phyloP scores from a whole-genome alignment of 331 rosid genomes.

The Quercus tomentella region DNA sequence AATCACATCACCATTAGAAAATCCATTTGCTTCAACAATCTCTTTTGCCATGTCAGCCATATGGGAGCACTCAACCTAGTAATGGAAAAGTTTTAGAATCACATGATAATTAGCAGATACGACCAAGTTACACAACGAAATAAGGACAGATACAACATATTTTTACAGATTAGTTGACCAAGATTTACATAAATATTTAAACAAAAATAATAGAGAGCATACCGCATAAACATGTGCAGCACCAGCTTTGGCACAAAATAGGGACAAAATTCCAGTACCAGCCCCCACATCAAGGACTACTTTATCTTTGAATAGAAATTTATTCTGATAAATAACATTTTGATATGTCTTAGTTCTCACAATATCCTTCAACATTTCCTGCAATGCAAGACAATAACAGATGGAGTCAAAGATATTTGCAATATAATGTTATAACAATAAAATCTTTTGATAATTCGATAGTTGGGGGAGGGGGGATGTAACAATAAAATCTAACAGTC shows the following conservation, averaged over 20 bases:
- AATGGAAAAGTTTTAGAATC: not conserved
- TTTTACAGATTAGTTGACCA: not conserved
- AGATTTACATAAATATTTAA: not conserved
- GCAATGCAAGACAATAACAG: slow-evolving; percentile 21
- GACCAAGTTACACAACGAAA: not conserved
- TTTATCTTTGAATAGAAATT: slow-evolving; percentile 75
- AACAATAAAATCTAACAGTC: not conserved
- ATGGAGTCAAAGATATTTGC: not conserved
- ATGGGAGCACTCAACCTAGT: slow-evolving; percentile 94
- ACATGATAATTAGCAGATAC: not conserved
- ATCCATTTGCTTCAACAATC: slow-evolving; percentile 86
- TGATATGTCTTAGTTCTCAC: slow-evolving; percentile 95
- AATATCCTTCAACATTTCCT: slow-evolving; percentile 98
- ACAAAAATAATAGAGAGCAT: slow-evolving; percentile 15
- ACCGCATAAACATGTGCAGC: slow-evolving; percentile 96
- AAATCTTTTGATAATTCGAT: not conserved
- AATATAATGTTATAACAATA: not conserved
- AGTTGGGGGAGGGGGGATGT: too few relatives aligned
- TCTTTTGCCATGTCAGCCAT: slow-evolving; percentile 98
- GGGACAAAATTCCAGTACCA: slow-evolving; percentile 95
- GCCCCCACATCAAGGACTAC: slow-evolving; percentile 99
- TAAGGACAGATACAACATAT: not conserved
- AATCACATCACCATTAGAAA: slow-evolving; percentile 55
- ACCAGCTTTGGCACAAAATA: slow-evolving; percentile 96
- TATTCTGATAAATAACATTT: slow-evolving; percentile 92